Evolutionary conservation across 2,329 filamentous ascomycete species (phyloP), one percentile per base, ranked within the genome.

Genomic region (Hawksworthiomyces lignivorus): DNA sequence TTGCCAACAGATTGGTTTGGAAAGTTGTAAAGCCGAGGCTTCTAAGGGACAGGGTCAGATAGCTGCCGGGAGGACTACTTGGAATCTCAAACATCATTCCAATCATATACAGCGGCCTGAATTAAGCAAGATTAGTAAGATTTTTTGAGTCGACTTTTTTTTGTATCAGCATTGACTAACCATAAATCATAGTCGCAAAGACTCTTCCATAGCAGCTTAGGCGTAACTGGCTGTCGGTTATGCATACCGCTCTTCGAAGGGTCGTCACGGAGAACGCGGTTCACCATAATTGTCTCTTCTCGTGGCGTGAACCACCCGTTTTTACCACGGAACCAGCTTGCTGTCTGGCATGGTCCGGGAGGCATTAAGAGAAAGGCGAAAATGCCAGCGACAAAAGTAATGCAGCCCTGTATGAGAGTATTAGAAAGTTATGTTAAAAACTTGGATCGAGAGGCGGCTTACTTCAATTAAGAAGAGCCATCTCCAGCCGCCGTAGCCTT

Each of bases 281-380:
- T 81, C 21, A 80, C 73, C 3, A 81, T 66, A 43, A 81, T 80
- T 20, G 62, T 62, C 44, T 78, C 71, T 49, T 80, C 75, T 10
- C 70, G 68, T 33, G 77, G 72, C 3, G 54, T 72, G 54, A 80
- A 82, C 77, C 77, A 82, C 0, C 72, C 68, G 4, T 70, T 66
- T 20, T 65, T 67, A 3, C 72, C 66, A 3, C 67, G 62, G 47
- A 76, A 72, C 69, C 69, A 73, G 40, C 64, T 68, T 12, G 65
- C 64, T 0, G 73, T 77, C 45, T 76, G 67, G 3, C 63, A 64
- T 1, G 67, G 67, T 0, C 64, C 65, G 0, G 67, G 61, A 0
- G 75, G 74, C 67, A 81, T 75, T 20, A 76, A 62, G n/a, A 70
- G 64, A 51, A 67, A 77, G 0, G 72, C 67, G 7, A 70, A 54